Evolutionary conservation across 345 rosid species (phyloP), one percentile per base, ranked within the genome.

Genomic region (Odontarrhena argentea): DNA sequence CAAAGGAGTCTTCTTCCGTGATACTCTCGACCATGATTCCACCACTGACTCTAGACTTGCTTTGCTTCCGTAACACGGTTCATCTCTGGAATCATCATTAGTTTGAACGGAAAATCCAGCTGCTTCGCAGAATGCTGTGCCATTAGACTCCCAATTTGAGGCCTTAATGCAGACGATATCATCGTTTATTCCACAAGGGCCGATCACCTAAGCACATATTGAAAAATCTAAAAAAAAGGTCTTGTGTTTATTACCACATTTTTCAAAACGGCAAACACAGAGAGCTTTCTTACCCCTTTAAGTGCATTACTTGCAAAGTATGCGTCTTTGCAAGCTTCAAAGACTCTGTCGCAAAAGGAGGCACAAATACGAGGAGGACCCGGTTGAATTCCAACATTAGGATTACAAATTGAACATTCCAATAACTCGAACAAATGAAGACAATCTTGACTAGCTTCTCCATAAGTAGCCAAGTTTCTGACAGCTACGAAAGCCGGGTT

Each of bases 371-470:
- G 84, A 4, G 97, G 97, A 71, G 87, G 88, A 56, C 98, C 99
- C 4, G 92, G 94, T 76, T 81, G 87, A 60, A 83, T 77, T 25
- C 99, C 99, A 44, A 91, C 74, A 9, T 32, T 75, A 0, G 97
- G 99, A 67, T 95, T 96, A 18, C 99, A 95, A 53, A 91, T 83
- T n/a, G 99, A 89, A 68, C 97, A 95, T 80, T 95, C 99, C 83
- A 91, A 65, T 65, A 86, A 71, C 70, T 95, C 99, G 83, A 92
- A 95, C 55, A 89, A 61, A 11, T 86, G 80, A 77, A 84, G 72
- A 42, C 99, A 95, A 45, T 89, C 97, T 63, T 80, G 76, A 45
- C 74, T 80, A 41, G 93, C 96, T 73, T 91, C 97, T 42, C 96
- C 99, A n/a, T 82, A 77, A 49, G 84, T 79, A 69, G 94, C 88